A percentile compares a stretch with the other conserved stretches of the same genome.
Evolutionary conservation across 2,329 filamentous ascomycete species (phyloP).

Genomic region (Colletotrichum higginsianum): DNA sequence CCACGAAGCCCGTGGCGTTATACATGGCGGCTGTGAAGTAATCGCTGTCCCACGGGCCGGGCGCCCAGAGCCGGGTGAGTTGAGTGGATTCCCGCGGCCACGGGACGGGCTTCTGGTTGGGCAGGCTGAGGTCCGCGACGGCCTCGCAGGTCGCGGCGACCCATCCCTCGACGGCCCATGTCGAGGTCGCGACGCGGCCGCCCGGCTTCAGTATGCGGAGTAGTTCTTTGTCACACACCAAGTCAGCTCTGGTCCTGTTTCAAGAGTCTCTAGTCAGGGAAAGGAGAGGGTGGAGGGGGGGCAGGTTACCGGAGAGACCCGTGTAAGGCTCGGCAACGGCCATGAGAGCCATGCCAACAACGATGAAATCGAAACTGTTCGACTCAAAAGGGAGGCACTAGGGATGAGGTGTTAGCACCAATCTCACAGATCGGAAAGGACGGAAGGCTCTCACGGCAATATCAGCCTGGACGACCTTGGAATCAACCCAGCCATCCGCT

Average conservation of each 20-base stretch:
- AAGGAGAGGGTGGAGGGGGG: background rate
- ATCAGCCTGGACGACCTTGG: slow-evolving; percentile 3
- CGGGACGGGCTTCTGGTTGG: slow-evolving; percentile 1
- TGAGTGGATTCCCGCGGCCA: slow-evolving; percentile 24
- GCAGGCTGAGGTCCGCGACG: slow-evolving; percentile 1
- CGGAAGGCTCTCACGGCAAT: background rate
- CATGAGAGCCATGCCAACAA: slow-evolving; percentile 25
- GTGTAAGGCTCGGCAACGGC: slow-evolving; percentile 22
- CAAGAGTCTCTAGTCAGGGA: too few relatives aligned
- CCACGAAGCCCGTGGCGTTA: slow-evolving; percentile 21
- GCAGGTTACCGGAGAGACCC: background rate
- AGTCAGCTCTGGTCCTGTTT: too few relatives aligned
- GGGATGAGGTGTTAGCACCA: background rate
- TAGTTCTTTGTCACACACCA: background rate
- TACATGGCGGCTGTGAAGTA: slow-evolving; percentile 16
- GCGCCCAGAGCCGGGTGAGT: slow-evolving; percentile 17
- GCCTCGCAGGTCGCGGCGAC: slow-evolving; percentile 20
- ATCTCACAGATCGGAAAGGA: background rate
- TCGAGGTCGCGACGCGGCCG: slow-evolving; percentile 24
- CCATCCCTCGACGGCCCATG: slow-evolving; percentile 23
- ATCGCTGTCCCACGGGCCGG: slow-evolving; percentile 16
- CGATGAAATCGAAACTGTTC: slow-evolving; percentile 12
- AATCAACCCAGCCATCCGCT: slow-evolving; percentile 8
- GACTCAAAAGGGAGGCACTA: background rate
- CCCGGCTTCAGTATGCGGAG: slow-evolving; percentile 19